These are phyloP conservation scores for Boletales sp. DNA, from an alignment of 768 basidiomycete genomes.

Conservation along the genomic window DNA sequence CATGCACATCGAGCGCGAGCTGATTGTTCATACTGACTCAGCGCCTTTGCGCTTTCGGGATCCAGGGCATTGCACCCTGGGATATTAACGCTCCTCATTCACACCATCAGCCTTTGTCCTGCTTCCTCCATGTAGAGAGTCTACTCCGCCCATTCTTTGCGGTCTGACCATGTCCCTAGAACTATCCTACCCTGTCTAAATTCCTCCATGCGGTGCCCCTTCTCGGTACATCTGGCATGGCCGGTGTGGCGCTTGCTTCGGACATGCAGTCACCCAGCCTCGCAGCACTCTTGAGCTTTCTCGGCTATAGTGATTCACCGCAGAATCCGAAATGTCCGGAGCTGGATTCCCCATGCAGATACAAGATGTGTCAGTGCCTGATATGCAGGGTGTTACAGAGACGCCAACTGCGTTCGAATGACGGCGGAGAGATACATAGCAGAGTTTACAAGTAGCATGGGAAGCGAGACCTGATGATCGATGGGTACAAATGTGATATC, in stretches of 20 bases:
- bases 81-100: constrained; percentile 18
- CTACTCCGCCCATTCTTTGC: neutral
- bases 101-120: constrained; percentile 20
- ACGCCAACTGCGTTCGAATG: too few relatives aligned
- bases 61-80: constrained; percentile 3
- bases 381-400: too few relatives aligned
- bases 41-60: constrained; percentile 11
- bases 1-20: too few relatives aligned
- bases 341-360: neutral
- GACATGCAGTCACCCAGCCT: constrained; percentile 8
- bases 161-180: neutral
- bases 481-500: neutral
- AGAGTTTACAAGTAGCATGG: too few relatives aligned
- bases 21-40: too few relatives aligned
- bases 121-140: constrained; percentile 7
- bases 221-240: constrained; percentile 9
- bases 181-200: constrained; percentile 1
- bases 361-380: neutral
- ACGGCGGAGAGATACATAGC: too few relatives aligned
- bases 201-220: constrained; percentile 19
- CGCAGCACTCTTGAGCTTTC: neutral
- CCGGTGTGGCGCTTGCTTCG: constrained; percentile 4
- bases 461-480: too few relatives aligned
- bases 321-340: neutral
- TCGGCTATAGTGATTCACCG: neutral